Base-by-base conservation (phyloP, 345 rosid species). In the Sisymbrium altissimum region DNA sequence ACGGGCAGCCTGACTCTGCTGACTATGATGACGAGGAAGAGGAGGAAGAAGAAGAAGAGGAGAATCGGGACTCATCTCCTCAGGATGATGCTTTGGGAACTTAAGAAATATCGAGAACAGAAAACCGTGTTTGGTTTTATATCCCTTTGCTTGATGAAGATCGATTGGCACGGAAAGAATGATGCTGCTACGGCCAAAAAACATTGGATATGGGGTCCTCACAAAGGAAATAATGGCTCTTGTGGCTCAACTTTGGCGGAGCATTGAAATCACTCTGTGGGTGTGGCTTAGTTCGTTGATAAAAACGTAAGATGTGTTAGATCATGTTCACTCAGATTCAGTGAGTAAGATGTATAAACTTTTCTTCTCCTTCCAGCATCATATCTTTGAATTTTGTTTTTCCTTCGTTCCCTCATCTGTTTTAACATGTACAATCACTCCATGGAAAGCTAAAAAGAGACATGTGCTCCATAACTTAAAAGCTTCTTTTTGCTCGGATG, bases 11-110 rank as follows among this genome's bases (percentile, higher is more conserved):
- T 64, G 84, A 83, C 67, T 66, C 83, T 55, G 84, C 70, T 59
- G 90, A 88, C 67, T 84, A 84, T 36, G 96, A 89, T 18, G 97
- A 91, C 27, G 96, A 91, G 60, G 97, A 87, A 52, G 95, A 85
- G 3, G 96, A 73, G 5, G 78, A 79, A 38, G 79, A 74, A 44
- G 72, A 83, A 36, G 93, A 86, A 55, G 85, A 72, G 39, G 96
- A 82, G 74, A 83, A 80, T 30, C 81, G 86, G 61, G 96, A 82
- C 72, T 91, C 82, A 32, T 86, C 89, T 78, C 87, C 83, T 7
- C 91, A 84, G 53, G 87, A 86, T 48, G 89, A 84, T 74, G 75
- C 66, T 55, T 71, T 78, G 15, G 86, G 83, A 76, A 80, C 79
- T 63, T 80, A 29, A 79, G 40, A 32, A 27, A 57, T 68, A 17